Conservation (phyloP, 441 rosid species). For the Cnidoscolus chayamansa region DNA sequence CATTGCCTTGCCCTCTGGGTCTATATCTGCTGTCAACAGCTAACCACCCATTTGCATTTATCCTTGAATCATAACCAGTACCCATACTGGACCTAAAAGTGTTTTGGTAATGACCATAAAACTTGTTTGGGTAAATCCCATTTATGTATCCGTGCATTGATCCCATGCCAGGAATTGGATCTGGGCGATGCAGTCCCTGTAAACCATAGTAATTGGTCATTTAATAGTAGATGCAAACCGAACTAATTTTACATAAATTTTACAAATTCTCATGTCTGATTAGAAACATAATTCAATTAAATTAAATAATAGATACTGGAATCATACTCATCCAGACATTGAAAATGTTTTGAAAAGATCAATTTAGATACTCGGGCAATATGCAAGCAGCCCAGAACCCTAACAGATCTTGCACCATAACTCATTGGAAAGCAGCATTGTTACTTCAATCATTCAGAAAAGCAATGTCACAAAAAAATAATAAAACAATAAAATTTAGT, state of each 20-base stretch:
- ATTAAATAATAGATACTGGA: too few species aligned
- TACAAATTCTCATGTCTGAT: too few species aligned
- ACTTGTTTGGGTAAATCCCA: conserved; percentile 60
- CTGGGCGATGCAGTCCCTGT: conserved; percentile 38
- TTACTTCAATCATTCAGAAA: too few species aligned
- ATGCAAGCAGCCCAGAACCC: too few species aligned
- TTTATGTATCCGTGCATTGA: conserved; percentile 50
- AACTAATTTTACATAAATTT: background rate
- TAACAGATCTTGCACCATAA: too few species aligned
- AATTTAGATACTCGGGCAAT: too few species aligned
- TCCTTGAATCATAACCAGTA: conserved; percentile 58
- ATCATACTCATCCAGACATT: too few species aligned
- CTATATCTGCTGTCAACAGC: conserved; percentile 54
- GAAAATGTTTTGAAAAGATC: too few species aligned
- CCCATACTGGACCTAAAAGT: conserved; percentile 57
- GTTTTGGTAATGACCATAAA: conserved; percentile 63
- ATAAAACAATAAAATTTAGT: background rate
- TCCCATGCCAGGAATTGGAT: conserved; percentile 49
- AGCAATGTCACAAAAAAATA: too few species aligned
- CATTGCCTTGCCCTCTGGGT: conserved; percentile 59
- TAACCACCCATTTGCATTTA: conserved; percentile 61
- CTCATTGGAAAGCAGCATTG: too few species aligned
- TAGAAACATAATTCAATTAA: too few species aligned
- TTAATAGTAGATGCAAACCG: background rate
- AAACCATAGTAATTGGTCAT: background rate